A percentile compares a stretch with the other conserved stretches of the same genome.
Evolutionary conservation across 257 asterid species (phyloP).

Genomic region (Craterostigma plantagineum): DNA sequence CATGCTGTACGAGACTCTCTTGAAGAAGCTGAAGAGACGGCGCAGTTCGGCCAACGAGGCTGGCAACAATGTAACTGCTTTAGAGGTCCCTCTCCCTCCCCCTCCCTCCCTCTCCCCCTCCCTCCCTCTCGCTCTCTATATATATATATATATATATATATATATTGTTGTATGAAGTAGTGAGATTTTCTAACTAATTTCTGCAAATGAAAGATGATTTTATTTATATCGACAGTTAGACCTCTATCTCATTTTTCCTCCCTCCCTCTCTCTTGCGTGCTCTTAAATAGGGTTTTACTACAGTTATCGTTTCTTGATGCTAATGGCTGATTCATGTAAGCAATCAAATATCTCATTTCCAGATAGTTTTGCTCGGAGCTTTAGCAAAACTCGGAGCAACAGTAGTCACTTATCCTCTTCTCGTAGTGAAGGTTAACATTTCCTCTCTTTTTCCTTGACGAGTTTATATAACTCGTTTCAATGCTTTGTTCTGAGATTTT

Average conservation of each 20-base stretch:
- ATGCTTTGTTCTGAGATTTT: no score
- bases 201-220: no score
- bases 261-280: no score
- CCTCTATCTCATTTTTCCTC: no score
- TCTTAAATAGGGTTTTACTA: no score
- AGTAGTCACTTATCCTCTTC: slow-evolving; percentile 82
- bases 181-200: no score
- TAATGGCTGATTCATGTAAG: no score
- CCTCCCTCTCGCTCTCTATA: no score
- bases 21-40: slow-evolving; percentile 62
- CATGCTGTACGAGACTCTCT: slow-evolving; percentile 85
- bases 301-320: no score
- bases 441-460: slow-evolving; percentile 2
- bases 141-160: no score
- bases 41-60: slow-evolving; percentile 34
- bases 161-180: no score
- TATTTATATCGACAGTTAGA: no score
- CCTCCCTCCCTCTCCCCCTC: slow-evolving; percentile 2
- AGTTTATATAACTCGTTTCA: neutral
- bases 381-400: slow-evolving; percentile 98
- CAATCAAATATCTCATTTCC: slow-evolving; percentile 3
- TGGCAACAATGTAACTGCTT: slow-evolving; percentile 47
- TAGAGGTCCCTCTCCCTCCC: slow-evolving; percentile 44
- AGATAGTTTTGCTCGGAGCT: slow-evolving; percentile 95
- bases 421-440: slow-evolving; percentile 67